Evolutionary conservation across 2,329 filamentous ascomycete genomes (phyloP), one percentile per base, ranked within the genome.

Genomic region (Lasiodiplodia sp.): DNA sequence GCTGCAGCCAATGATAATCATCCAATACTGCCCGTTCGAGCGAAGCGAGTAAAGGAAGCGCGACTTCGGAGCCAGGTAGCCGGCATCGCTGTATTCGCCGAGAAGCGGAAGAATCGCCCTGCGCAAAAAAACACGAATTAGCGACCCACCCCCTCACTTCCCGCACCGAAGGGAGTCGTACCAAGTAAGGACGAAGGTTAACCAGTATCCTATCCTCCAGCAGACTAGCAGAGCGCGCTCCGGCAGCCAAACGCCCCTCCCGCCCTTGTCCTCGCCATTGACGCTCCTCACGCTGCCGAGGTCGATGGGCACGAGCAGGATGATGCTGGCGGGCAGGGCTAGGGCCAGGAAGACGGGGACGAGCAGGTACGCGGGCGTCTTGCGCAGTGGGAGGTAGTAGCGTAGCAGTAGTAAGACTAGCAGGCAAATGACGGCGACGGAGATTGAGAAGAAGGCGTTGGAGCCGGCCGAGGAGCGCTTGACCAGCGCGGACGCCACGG

Each of bases 191-290:
- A 90, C 89, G 81, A 99, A 99, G 0, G 95, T 98, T 67, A 99
- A 85, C 96, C 96, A 99, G 82, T 99, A 99, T 23, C 92, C 91
- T 72, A 99, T 95, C 77, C 95, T 88, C 96, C 96, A 99, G 69
- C 91, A 91, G 28, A 97, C 93, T 75, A 96, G 84, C 60, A 97
- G 85, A 34, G 94, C 87, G 62, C 90, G 84, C 72, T 91, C 86
- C 5, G 92, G 91, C 40, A 99, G 87, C 93, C 94, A 97, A 76
- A 99, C 92, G 40, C 94, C 96, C 73, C 91, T 88, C 18, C 88
- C 86, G 18, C 87, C 86, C 70, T 87, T 89, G 79, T 92, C 91
- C 70, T 92, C 90, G 63, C 90, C 89, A 40, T 65, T 57, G n/a
- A 51, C 67, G 58, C 89, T 87, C 25, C 92, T 91, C 76, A 88